phyloP scores from a whole-genome alignment of 1,284 basidiomycete genomes.

The Omphalotus olearius region DNA sequence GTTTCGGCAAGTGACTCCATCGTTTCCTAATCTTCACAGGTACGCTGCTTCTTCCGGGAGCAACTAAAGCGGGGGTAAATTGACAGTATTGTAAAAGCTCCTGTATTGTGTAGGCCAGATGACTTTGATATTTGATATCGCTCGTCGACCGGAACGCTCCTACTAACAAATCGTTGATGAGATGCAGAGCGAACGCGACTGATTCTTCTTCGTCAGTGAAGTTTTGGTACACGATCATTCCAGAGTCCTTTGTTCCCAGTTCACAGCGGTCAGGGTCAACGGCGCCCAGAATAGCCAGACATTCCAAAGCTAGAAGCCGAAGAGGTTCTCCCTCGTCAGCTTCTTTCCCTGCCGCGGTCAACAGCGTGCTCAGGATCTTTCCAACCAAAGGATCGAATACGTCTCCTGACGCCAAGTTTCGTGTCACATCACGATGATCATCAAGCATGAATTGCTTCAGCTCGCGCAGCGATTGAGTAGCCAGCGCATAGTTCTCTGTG shows the following conservation, averaged over 20 bases:
- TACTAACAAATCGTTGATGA: conserved; percentile 85
- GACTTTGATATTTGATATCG: conserved; percentile 89
- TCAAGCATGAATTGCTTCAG: conserved; percentile 62
- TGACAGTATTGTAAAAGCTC: conserved; percentile 87
- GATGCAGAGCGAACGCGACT: conserved; percentile 77
- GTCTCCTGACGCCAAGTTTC: conserved; percentile 73
- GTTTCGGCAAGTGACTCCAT: conserved; percentile 80
- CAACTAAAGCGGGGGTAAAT: conserved; percentile 73
- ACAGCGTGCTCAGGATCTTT: conserved; percentile 64
- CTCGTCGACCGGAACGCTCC: conserved; percentile 92
- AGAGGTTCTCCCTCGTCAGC: conserved; percentile 71
- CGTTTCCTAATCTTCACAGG: conserved; percentile 63
- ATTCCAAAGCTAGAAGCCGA: conserved; percentile 78
- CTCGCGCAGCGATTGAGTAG: conserved; percentile 75
- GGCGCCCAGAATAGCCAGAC: conserved; percentile 92
- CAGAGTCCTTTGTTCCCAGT: conserved; percentile 54
- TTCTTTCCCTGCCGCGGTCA: conserved; percentile 74
- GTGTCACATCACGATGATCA: conserved; percentile 52
- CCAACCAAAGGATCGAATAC: conserved; percentile 81
- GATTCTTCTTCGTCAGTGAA: conserved; percentile 83
- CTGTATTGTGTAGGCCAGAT: conserved; percentile 91
- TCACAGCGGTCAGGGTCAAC: conserved; percentile 95
- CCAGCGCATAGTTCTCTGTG: conserved; percentile 83
- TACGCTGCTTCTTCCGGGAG: conserved; percentile 48
- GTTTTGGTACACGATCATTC: conserved; percentile 78